Conservation (phyloP, 1,139 yeast species). For the Hemisphaericaspora xylanilytica region DNA sequence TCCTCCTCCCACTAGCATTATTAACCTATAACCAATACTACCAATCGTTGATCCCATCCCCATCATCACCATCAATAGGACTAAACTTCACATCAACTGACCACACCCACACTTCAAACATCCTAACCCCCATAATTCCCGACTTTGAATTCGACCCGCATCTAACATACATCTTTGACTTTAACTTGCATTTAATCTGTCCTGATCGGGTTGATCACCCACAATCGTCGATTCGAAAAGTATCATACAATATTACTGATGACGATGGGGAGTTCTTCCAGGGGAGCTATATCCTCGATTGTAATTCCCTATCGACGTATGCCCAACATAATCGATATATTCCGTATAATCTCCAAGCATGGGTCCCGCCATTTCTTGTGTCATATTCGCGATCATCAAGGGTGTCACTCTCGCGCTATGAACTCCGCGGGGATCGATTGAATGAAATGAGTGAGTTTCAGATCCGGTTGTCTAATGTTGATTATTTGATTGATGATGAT, state of each 20-base stretch:
- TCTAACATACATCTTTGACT: constrained; percentile 11
- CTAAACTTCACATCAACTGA: constrained; percentile 9
- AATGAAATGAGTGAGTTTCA: constrained; percentile 2
- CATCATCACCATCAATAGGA: constrained; percentile 11
- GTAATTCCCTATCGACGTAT: constrained; percentile 32
- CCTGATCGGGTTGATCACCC: constrained; percentile 1
- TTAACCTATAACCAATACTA: constrained; percentile 28
- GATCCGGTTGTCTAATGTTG: constrained; percentile 5
- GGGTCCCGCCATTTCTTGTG: constrained; percentile 35
- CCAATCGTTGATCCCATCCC: constrained; percentile 22
- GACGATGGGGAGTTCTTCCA: constrained; percentile 6
- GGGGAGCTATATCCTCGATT: constrained; percentile 23
- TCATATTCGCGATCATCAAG: constrained; percentile 3
- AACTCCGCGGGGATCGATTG: constrained; percentile 10
- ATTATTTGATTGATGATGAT: constrained; percentile 13
- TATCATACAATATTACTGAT: constrained; percentile 6
- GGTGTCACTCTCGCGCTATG: constrained; percentile 2
- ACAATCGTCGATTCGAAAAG: constrained; percentile 3
- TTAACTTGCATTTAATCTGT: constrained; percentile 9
- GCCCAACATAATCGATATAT: constrained; percentile 29
- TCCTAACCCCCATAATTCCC: constrained; percentile 3
- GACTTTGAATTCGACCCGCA: constrained; percentile 10
- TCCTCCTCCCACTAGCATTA: constrained; percentile 26
- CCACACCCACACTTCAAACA: constrained; percentile 3
- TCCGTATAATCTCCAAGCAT: constrained; percentile 37